These are phyloP conservation scores for Athelia sp. DNA, from an alignment of 1,284 basidiomycete genomes.

Conservation along the genomic window DNA sequence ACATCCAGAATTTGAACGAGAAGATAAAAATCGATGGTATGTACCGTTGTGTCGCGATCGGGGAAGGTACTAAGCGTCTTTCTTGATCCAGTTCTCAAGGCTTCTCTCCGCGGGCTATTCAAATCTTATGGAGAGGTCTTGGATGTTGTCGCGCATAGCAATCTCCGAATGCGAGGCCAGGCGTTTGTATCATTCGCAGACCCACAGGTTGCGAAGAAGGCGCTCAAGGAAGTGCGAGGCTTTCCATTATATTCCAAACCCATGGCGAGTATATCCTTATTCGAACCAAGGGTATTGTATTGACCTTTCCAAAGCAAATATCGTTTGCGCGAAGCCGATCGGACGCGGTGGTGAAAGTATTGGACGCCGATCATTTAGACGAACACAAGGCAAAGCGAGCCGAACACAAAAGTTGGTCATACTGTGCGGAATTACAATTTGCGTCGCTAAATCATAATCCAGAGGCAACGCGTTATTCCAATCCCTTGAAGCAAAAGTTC, in stretches of 20 bases:
- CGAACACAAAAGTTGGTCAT: conserved; percentile 74
- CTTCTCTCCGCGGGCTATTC: conserved; percentile 86
- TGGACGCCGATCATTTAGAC: conserved; percentile 66
- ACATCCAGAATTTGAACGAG: conserved; percentile 97
- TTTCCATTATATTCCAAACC: conserved; percentile 97
- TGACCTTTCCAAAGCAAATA: conserved; percentile 65
- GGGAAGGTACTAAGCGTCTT: conserved; percentile 7
- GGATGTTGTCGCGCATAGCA: conserved; percentile 89
- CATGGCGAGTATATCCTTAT: conserved; percentile 67
- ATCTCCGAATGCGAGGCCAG: conserved; percentile 96
- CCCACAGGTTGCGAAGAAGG: conserved; percentile 78
- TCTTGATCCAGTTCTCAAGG: conserved; percentile 67
- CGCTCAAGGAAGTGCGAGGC: conserved; percentile 86
- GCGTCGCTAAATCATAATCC: conserved; percentile 8
- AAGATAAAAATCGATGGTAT: conserved; percentile 85
- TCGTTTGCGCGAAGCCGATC: conserved; percentile 86
- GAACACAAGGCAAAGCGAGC: conserved; percentile 70
- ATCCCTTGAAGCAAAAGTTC: conserved; percentile 83
- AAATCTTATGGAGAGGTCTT: conserved; percentile 90
- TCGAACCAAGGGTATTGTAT: neutral
- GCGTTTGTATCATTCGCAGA: conserved; percentile 93
- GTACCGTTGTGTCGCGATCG: conserved; percentile 14
- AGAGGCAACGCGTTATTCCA: conserved; percentile 81
- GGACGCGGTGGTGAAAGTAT: conserved; percentile 80
- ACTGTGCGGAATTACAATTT: neutral